These are phyloP conservation scores for Excoecaria cochinchinensis DNA, from an alignment of 345 rosid species.

Conservation along the genomic window DNA sequence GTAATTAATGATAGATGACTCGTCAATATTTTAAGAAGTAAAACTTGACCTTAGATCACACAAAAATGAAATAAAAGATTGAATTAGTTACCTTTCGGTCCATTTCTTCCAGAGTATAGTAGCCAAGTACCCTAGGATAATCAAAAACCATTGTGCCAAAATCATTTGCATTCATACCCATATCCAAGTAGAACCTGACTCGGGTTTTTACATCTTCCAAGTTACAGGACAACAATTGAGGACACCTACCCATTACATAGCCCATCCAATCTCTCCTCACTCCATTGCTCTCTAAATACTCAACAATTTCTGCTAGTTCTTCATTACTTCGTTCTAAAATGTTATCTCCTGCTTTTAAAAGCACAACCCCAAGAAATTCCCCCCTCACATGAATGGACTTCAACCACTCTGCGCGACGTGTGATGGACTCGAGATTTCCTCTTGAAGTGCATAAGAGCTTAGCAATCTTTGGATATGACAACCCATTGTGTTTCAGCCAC, in stretches of 20 bases:
- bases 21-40: not conserved
- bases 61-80: conserved; percentile 1
- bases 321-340: conserved; percentile 49
- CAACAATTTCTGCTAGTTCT: conserved; percentile 62
- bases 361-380: conserved; percentile 64
- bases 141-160: conserved; percentile 93
- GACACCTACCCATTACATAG: conserved; percentile 69
- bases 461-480: conserved; percentile 72
- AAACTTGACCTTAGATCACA: not conserved
- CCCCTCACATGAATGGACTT: conserved; percentile 74
- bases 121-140: conserved; percentile 70
- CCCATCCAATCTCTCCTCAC: conserved; percentile 92
- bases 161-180: conserved; percentile 82
- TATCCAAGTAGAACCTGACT: conserved; percentile 59
- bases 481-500: conserved; percentile 87
- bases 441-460: conserved; percentile 66
- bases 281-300: conserved; percentile 68
- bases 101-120: conserved; percentile 74
- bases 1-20: not conserved
- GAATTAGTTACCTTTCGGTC: conserved; percentile 57
- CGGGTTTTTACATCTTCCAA: conserved; percentile 67
- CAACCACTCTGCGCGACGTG: conserved; percentile 60
- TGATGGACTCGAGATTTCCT: conserved; percentile 65
- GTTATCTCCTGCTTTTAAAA: conserved; percentile 60
- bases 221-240: conserved; percentile 55